phyloP scores from a whole-genome alignment of 495 filamentous ascomycete species.

The Bacidia gigantensis region DNA sequence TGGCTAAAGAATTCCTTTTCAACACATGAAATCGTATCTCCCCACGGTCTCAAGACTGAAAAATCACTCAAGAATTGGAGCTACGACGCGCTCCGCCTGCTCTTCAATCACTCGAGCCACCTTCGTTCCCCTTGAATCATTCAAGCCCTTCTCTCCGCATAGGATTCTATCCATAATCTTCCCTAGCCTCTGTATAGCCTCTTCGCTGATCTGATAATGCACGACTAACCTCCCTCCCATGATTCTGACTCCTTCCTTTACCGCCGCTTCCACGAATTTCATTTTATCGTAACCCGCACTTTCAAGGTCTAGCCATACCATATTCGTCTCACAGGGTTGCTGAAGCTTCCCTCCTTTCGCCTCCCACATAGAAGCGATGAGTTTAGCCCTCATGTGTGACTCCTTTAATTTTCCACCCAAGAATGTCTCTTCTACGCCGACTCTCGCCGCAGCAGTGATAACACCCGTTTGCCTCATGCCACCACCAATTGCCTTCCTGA shows the following conservation, averaged over 20 bases:
- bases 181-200: constrained; percentile 14
- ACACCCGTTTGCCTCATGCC: constrained; percentile 58
- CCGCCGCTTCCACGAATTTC: constrained; percentile 13
- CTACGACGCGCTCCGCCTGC: constrained; percentile 9
- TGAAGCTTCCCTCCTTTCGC: constrained; percentile 35
- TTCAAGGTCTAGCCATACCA: constrained; percentile 81
- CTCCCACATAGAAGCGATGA: constrained; percentile 49
- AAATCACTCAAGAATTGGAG: constrained; percentile 9
- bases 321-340: constrained; percentile 60
- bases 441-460: constrained; percentile 32
- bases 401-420: constrained; percentile 49
- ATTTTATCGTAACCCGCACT: constrained; percentile 15
- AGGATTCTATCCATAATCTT: constrained; percentile 17
- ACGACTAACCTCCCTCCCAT: constrained; percentile 16
- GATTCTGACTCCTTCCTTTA: constrained; percentile 13
- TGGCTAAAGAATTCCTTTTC: too few relatives aligned
- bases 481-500: constrained; percentile 75
- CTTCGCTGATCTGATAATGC: constrained; percentile 18
- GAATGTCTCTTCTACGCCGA: constrained; percentile 45
- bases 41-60: neutral
- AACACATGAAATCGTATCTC: neutral
- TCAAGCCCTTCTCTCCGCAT: neutral
- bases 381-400: constrained; percentile 51
- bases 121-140: neutral
- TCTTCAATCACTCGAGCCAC: constrained; percentile 1